Conservation (phyloP, 208 protist species). For the Leptomonas pyrrhocoris region DNA sequence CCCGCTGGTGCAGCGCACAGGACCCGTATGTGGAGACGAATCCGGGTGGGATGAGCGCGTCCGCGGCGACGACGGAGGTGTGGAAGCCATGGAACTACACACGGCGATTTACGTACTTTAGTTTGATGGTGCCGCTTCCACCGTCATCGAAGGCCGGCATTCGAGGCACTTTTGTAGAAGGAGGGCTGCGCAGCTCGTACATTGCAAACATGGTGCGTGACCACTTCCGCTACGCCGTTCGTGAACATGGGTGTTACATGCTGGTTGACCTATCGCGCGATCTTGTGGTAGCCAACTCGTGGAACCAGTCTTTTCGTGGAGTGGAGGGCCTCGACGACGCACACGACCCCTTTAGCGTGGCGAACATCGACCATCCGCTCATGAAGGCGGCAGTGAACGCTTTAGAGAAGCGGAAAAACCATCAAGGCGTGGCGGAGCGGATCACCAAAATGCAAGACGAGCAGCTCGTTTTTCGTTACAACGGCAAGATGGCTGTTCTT, state of each 20-base stretch:
- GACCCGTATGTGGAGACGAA: not conserved
- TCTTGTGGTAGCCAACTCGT: conserved; percentile 47
- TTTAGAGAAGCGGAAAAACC: not conserved
- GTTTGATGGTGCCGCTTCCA: conserved; percentile 13
- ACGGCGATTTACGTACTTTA: conserved; percentile 8
- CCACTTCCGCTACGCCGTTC: conserved; percentile 37
- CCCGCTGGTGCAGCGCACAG: not conserved
- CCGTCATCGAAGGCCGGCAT: conserved; percentile 1
- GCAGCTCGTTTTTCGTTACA: not conserved
- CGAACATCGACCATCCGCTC: conserved; percentile 18
- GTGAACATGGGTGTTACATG: conserved; percentile 42
- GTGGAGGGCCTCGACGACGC: too few species aligned
- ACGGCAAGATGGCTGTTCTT: conserved; percentile 18
- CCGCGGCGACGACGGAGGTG: not conserved
- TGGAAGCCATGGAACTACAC: conserved; percentile 19
- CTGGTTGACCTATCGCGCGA: conserved; percentile 30
- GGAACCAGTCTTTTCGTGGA: conserved; percentile 31
- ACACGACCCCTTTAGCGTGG: conserved; percentile 1
- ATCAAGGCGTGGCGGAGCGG: not conserved
- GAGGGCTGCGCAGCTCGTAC: conserved; percentile 16
- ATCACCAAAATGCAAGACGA: not conserved
- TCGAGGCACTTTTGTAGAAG: conserved; percentile 20
- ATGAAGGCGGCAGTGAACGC: conserved; percentile 10
- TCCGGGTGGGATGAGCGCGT: not conserved
- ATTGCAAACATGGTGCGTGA: conserved; percentile 8